These are phyloP conservation scores for Serendipita indica DNA, from an alignment of 768 basidiomycete species.

Conservation along the genomic window DNA sequence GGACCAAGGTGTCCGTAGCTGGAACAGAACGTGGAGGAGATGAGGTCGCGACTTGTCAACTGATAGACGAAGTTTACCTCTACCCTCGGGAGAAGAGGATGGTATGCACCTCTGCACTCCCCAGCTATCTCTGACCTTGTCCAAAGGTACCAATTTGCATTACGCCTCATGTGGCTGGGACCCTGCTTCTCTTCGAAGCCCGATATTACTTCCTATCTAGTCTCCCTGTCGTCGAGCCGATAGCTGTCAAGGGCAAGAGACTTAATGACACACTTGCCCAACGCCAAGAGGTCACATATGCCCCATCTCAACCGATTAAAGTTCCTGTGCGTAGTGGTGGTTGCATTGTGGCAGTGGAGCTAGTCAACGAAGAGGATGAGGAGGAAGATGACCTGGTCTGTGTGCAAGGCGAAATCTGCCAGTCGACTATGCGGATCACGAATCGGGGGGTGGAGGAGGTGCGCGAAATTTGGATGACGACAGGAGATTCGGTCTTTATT, in stretches of 20 bases:
- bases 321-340: constrained; percentile 49
- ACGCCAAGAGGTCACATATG: constrained; percentile 53
- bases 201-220: constrained; percentile 60
- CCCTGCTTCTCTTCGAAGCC: constrained; percentile 41
- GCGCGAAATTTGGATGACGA: constrained; percentile 55
- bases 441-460: constrained; percentile 52
- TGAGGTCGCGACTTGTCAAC: constrained; percentile 35
- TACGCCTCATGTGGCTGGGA: constrained; percentile 35
- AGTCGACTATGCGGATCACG: constrained; percentile 39
- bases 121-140: constrained; percentile 9
- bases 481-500: constrained; percentile 46
- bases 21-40: constrained; percentile 19
- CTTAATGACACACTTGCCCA: constrained; percentile 63
- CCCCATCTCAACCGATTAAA: constrained; percentile 44
- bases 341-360: constrained; percentile 38
- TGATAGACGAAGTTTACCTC: constrained; percentile 46
- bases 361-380: constrained; percentile 24
- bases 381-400: constrained; percentile 39
- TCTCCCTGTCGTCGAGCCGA: constrained; percentile 49
- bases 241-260: constrained; percentile 56
- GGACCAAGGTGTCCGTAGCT: constrained; percentile 27
- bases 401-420: constrained; percentile 52
- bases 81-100: constrained; percentile 47
- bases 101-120: constrained; percentile 24
- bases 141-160: constrained; percentile 48